A percentile compares a stretch with the other conserved stretches of the same genome.
phyloP scores from a whole-genome alignment of 2,329 filamentous ascomycete species.

The Diplodia scrobiculata region DNA sequence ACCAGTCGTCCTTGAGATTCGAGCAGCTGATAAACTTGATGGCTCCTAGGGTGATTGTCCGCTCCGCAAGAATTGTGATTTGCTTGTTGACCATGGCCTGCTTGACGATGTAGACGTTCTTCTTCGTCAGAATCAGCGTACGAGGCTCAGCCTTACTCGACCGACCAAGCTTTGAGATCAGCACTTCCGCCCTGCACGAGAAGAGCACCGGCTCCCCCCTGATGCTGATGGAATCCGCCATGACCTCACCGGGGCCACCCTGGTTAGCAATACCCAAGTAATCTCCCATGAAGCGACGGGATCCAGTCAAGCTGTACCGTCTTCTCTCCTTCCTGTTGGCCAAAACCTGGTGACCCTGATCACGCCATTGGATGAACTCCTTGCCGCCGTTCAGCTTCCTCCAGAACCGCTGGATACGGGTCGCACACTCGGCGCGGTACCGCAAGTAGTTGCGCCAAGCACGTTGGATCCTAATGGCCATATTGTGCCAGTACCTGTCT shows the following conservation, averaged over 20 bases:
- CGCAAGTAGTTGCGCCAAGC: constrained; percentile 96
- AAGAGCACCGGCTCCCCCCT: constrained; percentile 77
- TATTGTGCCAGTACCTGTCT: constrained; percentile 98
- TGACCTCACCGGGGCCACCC: constrained; percentile 76
- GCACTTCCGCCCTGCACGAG: constrained; percentile 84
- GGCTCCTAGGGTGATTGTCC: constrained; percentile 77
- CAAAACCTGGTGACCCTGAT: constrained; percentile 81
- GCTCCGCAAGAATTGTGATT: constrained; percentile 77
- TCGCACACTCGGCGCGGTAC: constrained; percentile 89
- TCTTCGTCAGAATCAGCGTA: constrained; percentile 79
- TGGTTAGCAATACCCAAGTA: constrained; percentile 86
- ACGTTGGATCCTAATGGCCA: constrained; percentile 95
- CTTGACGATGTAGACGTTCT: constrained; percentile 84
- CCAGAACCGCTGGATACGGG: constrained; percentile 93
- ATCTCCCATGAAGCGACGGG: constrained; percentile 88
- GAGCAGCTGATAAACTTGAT: constrained; percentile 87
- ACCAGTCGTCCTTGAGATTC: constrained; percentile 90
- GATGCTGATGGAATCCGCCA: constrained; percentile 74
- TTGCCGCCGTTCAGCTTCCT: constrained; percentile 87
- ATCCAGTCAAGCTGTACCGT: constrained; percentile 87
- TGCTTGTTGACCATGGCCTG: constrained; percentile 82
- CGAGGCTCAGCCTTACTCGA: constrained; percentile 92
- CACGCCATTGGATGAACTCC: constrained; percentile 83
- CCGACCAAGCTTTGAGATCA: constrained; percentile 93
- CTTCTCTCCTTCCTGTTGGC: constrained; percentile 86